A percentile compares a stretch with the other conserved stretches of the same genome.
Conservation (phyloP, 129 eudicot genomes). For the Silybum marianum region DNA sequence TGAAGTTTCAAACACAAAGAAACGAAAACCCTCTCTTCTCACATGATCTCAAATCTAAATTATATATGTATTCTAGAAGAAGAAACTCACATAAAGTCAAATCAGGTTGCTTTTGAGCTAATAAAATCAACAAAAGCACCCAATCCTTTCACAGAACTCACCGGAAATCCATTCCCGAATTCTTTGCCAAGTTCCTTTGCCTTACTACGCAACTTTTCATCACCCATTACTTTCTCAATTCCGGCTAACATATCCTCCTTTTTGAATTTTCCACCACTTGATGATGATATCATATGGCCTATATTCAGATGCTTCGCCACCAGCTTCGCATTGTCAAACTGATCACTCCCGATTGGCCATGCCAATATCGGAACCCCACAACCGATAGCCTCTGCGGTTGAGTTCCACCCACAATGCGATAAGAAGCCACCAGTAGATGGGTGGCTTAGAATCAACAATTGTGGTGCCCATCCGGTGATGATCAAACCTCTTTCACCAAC, state of each 20-base stretch:
- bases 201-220: conserved; percentile 46
- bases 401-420: conserved; percentile 94
- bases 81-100: background rate
- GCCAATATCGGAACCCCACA: conserved; percentile 73
- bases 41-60: no score
- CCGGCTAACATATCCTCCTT: conserved; percentile 49
- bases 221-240: conserved; percentile 55
- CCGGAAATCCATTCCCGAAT: conserved; percentile 57
- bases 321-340: conserved; percentile 58
- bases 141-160: conserved; percentile 60
- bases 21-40: no score
- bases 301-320: conserved; percentile 51
- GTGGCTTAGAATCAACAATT: conserved; percentile 68
- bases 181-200: conserved; percentile 31
- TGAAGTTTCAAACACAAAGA: no score
- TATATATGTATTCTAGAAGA: no score
- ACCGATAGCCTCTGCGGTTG: conserved; percentile 73
- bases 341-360: conserved; percentile 84
- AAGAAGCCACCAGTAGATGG: conserved; percentile 73
- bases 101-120: conserved; percentile 30
- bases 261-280: conserved; percentile 28
- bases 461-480: conserved; percentile 88
- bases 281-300: conserved; percentile 37
- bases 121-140: conserved; percentile 59
- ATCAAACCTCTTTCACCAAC: conserved; percentile 56